A percentile compares a stretch with the other conserved stretches of the same genome.
Evolutionary conservation across 2,329 filamentous ascomycete species (phyloP).

Genomic region (Trichoderma koningii): DNA sequence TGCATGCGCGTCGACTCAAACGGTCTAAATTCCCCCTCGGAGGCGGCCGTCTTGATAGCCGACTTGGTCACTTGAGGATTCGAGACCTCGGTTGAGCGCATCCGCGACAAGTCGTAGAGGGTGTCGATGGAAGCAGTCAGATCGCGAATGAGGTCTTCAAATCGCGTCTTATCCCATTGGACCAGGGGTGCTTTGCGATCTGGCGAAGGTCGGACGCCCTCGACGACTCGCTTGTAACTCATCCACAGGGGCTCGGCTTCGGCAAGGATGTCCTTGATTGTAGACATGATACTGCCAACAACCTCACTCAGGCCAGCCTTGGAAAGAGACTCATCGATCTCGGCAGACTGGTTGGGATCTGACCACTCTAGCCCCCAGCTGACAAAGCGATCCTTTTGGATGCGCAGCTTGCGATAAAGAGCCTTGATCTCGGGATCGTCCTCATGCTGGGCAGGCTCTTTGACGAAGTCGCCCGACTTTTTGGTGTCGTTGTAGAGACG

Average conservation of each 20-base stretch:
- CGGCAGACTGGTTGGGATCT: conserved; percentile 66
- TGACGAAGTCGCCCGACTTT: conserved; percentile 73
- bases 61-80: conserved; percentile 38
- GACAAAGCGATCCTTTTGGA: conserved; percentile 76
- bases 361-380: conserved; percentile 83
- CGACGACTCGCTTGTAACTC: conserved; percentile 54
- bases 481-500: conserved; percentile 81
- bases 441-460: conserved; percentile 62
- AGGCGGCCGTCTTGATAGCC: conserved; percentile 36
- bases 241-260: conserved; percentile 74
- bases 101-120: conserved; percentile 73
- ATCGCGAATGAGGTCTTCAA: conserved; percentile 73
- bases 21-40: conserved; percentile 49
- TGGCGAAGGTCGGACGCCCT: conserved; percentile 45
- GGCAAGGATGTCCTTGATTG: conserved; percentile 76
- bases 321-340: conserved; percentile 71
- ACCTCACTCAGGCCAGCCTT: conserved; percentile 75
- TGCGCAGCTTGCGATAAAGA: conserved; percentile 74
- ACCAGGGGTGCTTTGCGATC: conserved; percentile 60
- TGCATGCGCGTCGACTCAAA: conserved; percentile 64
- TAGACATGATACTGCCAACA: conserved; percentile 76
- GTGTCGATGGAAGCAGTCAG: conserved; percentile 78
- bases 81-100: conserved; percentile 53
- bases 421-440: conserved; percentile 70
- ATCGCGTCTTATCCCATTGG: conserved; percentile 69